Percentiles rank a stretch among this genome's conserved stretches.
These are phyloP conservation scores for Symbiodinium natans DNA, from an alignment of 73 alveolate species.

Conservation along the genomic window DNA sequence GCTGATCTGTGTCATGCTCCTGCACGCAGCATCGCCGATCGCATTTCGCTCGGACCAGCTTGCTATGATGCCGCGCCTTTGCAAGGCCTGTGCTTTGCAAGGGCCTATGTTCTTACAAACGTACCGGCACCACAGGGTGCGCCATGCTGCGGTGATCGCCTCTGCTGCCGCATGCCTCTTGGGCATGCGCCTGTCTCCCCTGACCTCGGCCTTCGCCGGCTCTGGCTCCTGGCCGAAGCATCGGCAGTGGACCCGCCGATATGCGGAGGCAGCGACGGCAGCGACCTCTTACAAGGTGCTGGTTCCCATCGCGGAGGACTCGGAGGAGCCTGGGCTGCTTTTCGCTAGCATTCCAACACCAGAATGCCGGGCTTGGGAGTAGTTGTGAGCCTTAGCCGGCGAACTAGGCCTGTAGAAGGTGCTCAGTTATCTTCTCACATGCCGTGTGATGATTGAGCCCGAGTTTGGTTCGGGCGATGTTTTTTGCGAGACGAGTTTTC, in stretches of 20 bases:
- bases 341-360: too few relatives aligned
- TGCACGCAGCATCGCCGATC: too few relatives aligned
- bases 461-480: too few relatives aligned
- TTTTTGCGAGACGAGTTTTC: too few relatives aligned
- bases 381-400: too few relatives aligned
- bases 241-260: background rate
- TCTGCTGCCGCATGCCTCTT: background rate
- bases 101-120: background rate
- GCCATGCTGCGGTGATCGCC: background rate
- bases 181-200: background rate
- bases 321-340: slow-evolving; percentile 18
- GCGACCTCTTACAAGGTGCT: background rate
- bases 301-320: slow-evolving; percentile 96
- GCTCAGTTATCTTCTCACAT: too few relatives aligned
- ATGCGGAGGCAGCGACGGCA: background rate
- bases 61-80: background rate
- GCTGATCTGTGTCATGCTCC: too few relatives aligned
- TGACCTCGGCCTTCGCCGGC: background rate
- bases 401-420: too few relatives aligned
- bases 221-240: background rate
- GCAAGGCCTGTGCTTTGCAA: background rate
- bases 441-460: too few relatives aligned
- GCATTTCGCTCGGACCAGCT: too few relatives aligned
- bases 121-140: background rate
- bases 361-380: too few relatives aligned